phyloP scores from a whole-genome alignment of 2,329 filamentous ascomycete genomes.

The Aureobasidium namibiae region DNA sequence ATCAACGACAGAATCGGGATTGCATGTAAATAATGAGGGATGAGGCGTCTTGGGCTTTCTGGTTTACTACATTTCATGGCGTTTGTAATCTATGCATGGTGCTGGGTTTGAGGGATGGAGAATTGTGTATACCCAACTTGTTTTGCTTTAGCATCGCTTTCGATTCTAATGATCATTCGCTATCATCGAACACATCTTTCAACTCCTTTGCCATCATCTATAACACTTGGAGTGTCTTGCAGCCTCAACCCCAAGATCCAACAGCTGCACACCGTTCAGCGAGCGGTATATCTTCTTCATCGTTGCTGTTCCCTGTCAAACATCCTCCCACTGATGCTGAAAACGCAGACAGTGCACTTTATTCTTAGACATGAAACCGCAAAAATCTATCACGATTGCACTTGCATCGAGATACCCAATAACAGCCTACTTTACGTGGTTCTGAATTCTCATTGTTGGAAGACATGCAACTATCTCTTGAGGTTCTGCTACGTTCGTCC shows the following conservation, averaged over 20 bases:
- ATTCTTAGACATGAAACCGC: conserved; percentile 6
- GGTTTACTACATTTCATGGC: conserved; percentile 2
- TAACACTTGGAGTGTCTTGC: background rate
- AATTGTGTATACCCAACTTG: conserved; percentile 14
- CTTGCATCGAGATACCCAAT: background rate
- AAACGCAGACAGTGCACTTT: conserved; percentile 8
- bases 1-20: conserved; percentile 9
- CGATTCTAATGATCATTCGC: conserved; percentile 1
- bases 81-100: conserved; percentile 9
- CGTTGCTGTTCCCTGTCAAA: background rate
- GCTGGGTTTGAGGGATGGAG: conserved; percentile 8
- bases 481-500: background rate
- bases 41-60: conserved; percentile 9
- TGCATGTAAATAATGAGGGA: conserved; percentile 11
- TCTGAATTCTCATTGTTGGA: too few relatives aligned
- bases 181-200: background rate
- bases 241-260: background rate
- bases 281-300: conserved; percentile 8
- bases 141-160: conserved; percentile 11
- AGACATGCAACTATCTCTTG: too few relatives aligned
- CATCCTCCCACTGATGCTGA: background rate
- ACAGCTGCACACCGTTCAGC: conserved; percentile 1
- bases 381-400: background rate
- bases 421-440: background rate
- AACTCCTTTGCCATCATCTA: conserved; percentile 5